Percentiles rank a stretch among this genome's conserved stretches.
Evolutionary conservation across 1,284 basidiomycete genomes (phyloP).

Genomic region (Lentinus polychrous): DNA sequence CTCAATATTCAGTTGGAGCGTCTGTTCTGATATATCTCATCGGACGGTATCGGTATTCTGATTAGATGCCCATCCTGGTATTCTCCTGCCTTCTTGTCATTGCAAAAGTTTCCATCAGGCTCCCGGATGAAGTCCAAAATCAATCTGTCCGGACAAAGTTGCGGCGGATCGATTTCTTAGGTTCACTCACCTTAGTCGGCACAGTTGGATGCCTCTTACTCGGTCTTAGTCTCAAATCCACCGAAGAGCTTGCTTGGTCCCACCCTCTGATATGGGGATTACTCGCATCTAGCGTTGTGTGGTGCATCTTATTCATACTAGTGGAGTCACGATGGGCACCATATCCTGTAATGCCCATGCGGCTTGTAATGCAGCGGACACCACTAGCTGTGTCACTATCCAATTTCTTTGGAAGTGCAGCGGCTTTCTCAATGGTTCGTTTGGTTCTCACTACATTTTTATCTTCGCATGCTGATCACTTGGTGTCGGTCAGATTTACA

Average conservation of each 20-base stretch:
- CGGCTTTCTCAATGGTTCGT: conserved; percentile 75
- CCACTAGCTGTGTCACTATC: conserved; percentile 75
- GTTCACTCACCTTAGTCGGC: conserved; percentile 71
- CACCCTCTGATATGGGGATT: conserved; percentile 64
- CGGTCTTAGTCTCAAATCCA: conserved; percentile 73
- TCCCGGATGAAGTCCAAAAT: conserved; percentile 53
- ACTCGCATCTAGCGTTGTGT: conserved; percentile 48
- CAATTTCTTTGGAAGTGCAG: conserved; percentile 72
- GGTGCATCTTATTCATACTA: conserved; percentile 53
- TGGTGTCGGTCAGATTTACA: conserved; percentile 58
- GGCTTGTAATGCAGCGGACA: conserved; percentile 67
- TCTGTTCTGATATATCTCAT: conserved; percentile 8
- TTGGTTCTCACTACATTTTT: neutral
- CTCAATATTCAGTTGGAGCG: conserved; percentile 8
- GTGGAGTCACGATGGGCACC: conserved; percentile 71
- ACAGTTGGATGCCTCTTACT: conserved; percentile 72
- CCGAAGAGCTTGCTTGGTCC: conserved; percentile 75
- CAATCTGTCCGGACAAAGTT: conserved; percentile 59
- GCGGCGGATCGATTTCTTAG: conserved; percentile 75
- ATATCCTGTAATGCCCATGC: conserved; percentile 83
- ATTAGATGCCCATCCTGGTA: conserved; percentile 66
- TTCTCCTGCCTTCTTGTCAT: conserved; percentile 64
- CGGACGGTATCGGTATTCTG: conserved; percentile 9
- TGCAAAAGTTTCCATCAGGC: conserved; percentile 66
- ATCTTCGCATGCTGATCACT: conserved; percentile 8